These are phyloP conservation scores for Chrysopogon serrulatus DNA, from an alignment of 176 grass and related monocot genomes.

Conservation along the genomic window DNA sequence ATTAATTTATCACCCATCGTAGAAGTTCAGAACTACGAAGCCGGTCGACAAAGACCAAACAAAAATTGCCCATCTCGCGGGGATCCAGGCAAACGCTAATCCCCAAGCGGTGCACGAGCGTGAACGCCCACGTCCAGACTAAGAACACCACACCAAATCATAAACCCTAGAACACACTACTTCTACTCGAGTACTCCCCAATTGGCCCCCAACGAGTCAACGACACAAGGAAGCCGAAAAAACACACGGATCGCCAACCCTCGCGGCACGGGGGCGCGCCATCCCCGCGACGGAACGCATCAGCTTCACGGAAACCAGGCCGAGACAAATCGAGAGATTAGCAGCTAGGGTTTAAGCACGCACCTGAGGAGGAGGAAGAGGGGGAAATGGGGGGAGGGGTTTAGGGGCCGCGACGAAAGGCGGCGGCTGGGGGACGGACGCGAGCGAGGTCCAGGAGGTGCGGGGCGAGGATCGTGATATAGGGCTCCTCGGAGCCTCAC, in stretches of 20 bases:
- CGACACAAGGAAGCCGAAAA: background rate
- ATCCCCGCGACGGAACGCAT: background rate
- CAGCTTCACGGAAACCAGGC: no score
- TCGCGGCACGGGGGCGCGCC: background rate
- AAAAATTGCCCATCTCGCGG: background rate
- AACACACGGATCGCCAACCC: background rate
- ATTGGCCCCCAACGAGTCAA: background rate
- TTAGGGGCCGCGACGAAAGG: background rate
- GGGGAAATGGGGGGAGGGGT: background rate
- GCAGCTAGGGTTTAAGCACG: constrained; percentile 24
- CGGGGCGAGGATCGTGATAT: background rate
- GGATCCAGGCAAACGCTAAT: background rate
- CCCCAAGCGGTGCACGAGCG: background rate
- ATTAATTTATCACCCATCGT: background rate
- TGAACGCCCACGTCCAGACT: background rate
- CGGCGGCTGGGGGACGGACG: background rate
- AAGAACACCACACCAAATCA: background rate
- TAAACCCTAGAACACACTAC: background rate
- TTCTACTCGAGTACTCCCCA: background rate
- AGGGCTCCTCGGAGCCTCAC: background rate
- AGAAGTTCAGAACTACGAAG: background rate
- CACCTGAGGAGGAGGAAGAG: background rate
- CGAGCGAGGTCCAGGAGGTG: background rate
- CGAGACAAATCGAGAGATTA: background rate
- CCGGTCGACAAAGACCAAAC: background rate